Evolutionary conservation across 2,329 filamentous ascomycete species (phyloP), one percentile per base, ranked within the genome.

Genomic region (Fusarium nurragi): DNA sequence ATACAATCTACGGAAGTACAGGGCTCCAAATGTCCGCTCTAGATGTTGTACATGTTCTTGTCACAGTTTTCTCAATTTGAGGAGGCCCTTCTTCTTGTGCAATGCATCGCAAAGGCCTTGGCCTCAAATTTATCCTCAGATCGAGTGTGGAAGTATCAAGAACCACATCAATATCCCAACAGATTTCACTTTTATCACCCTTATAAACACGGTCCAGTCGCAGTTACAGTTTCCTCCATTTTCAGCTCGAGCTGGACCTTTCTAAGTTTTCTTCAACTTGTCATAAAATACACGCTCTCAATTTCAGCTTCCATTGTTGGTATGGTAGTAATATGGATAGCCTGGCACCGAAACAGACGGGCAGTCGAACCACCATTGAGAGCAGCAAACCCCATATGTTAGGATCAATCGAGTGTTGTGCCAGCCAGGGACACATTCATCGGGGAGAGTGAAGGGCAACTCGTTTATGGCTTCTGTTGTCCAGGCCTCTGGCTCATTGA

Each of bases 401-500:
- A 44, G 18, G 12, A 61, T 46, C 9, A 67, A 54, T 11, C 65
- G 56, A n/a, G 64, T 73, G 37, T 73, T 73, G 44, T 70, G 66
- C 65, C 67, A 73, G 14, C 57, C 62, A n/a, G 71, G 70, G 7
- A 39, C 44, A 45, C 74, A 76, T 1, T 55, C 18, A 4, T 70
- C 57, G 3, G 71, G 64, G 5, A 73, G 32, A 3, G 55, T 40
- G 34, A 76, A 76, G 1, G 71, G 73, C 12, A 75, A 41, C 43
- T 65, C 52, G 25, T 58, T 52, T 18, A 72, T 45, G 5, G 38
- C 44, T 11, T 67, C 61, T 16, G 43, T 22, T 12, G 56, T 40
- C 74, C 73, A 76, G 4, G 72, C 64, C 28, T 70, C 68, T 5
- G 54, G 49, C 5, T 68, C 37, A 45, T 76, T 70, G 55, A 76